Base-by-base conservation (phyloP, 768 basidiomycete genomes). In the Tylopilus vinaceipallidus region DNA sequence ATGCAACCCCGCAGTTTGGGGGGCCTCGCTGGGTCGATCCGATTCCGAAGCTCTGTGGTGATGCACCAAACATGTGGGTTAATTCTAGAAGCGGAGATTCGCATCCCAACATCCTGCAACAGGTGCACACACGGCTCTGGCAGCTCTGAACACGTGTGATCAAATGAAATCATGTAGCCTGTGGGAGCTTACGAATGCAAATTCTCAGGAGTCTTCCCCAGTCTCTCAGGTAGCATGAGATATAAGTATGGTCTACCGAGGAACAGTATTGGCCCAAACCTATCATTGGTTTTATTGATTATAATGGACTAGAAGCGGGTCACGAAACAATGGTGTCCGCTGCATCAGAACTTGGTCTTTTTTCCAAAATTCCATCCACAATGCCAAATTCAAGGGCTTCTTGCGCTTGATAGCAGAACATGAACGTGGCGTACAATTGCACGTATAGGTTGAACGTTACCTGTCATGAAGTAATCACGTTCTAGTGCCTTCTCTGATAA, bases 381-480 rank as follows among this genome's bases (percentile, higher is more conserved):
- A 98, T 88, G 34, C 94, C 94, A 69, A 98, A 98, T 30, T 83
- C 78, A 55, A 91, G 74, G 12, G 93, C 92, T 77, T 95, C 90
- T 65, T 86, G 82, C 5, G 94, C 91, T 84, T 68, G 56, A 42
- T 29, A 42, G 52, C 55, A 50, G 43, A 64, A 55, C 57, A 61
- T 59, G 51, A 58, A 44, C 54, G 26, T 60, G 57, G 42, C 56
- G 57, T 54, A 23, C 53, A 41, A 58, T 54, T 43, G 36, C 38
- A 53, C 45, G 34, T 17, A 54, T 40, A 40, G 49, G 6, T 34
- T 3, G 26, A 44, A 19, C 49, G 67, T 55, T 55, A 85, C 88
- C 86, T 52, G 93, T 95, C 90, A 98, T 88, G 69, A 92, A 98
- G 70, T 95, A 95, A 70, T 98, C 94, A 53, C 94, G 79, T 72